phyloP scores from a whole-genome alignment of 345 rosid species.

The Reutealis trisperma region DNA sequence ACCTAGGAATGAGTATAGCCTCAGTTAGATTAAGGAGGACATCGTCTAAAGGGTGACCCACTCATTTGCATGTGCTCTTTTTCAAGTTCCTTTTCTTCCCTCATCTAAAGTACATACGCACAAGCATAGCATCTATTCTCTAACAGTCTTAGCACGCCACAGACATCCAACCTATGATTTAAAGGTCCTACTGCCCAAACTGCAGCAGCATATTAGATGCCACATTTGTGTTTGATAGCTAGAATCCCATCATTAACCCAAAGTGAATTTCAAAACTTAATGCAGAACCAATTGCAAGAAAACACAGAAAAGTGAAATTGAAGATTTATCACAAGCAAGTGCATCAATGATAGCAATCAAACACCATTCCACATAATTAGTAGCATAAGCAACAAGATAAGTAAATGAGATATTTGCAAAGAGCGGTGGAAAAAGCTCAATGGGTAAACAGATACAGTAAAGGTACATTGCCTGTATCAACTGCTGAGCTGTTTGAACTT shows the following conservation, averaged over 20 bases:
- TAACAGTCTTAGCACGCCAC: background rate
- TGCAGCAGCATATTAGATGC: too few species aligned
- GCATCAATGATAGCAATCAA: background rate
- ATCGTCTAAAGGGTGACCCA: too few species aligned
- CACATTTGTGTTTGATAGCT: background rate
- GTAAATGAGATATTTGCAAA: background rate
- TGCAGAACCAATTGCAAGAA: background rate
- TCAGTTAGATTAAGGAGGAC: too few species aligned
- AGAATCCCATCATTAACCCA: background rate
- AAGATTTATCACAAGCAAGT: background rate
- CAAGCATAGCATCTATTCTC: background rate
- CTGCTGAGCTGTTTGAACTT: constrained; percentile 99
- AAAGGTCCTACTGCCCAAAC: background rate
- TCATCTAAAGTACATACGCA: background rate
- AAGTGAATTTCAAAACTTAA: background rate
- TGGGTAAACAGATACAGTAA: background rate
- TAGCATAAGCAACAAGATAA: background rate
- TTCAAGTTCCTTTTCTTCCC: background rate
- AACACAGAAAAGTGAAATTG: background rate
- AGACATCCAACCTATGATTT: background rate
- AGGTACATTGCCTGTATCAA: constrained; percentile 72
- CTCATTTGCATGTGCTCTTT: too few species aligned
- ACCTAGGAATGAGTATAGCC: too few species aligned
- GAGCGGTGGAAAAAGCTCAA: background rate
- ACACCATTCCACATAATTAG: background rate